Conservation (phyloP, 163 green algal species). For the Smithsoniella earleae region DNA sequence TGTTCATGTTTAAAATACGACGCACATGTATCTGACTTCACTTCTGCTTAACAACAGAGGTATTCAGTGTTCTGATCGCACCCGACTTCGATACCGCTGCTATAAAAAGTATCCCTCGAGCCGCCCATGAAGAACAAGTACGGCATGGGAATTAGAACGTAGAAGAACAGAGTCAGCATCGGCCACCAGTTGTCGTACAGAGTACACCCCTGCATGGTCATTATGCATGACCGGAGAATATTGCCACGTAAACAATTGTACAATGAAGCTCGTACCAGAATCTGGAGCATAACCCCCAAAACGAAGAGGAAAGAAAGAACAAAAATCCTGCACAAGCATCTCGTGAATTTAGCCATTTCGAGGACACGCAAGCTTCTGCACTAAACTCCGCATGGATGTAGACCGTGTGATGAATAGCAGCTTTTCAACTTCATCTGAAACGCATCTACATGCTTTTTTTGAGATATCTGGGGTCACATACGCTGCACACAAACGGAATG, state of each 20-base stretch:
- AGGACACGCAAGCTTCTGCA: too few species aligned
- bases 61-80: background rate
- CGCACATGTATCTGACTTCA: background rate
- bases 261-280: background rate
- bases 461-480: too few species aligned
- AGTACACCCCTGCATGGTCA: constrained; percentile 28
- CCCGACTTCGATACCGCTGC: constrained; percentile 28
- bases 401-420: too few species aligned
- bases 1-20: background rate
- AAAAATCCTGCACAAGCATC: constrained; percentile 1
- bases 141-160: constrained; percentile 35
- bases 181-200: constrained; percentile 37
- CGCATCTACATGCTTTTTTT: too few species aligned
- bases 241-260: background rate
- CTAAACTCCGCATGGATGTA: too few species aligned
- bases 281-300: constrained; percentile 3
- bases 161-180: constrained; percentile 34
- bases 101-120: background rate
- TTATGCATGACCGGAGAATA: background rate
- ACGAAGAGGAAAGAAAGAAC: constrained; percentile 22
- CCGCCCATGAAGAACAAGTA: constrained; percentile 34
- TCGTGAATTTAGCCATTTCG: too few species aligned
- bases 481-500: too few species aligned
- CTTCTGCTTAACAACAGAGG: background rate
- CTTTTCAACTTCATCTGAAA: too few species aligned